phyloP scores from a whole-genome alignment of 78 protist species.

The Trichosphaerium sp. region DNA sequence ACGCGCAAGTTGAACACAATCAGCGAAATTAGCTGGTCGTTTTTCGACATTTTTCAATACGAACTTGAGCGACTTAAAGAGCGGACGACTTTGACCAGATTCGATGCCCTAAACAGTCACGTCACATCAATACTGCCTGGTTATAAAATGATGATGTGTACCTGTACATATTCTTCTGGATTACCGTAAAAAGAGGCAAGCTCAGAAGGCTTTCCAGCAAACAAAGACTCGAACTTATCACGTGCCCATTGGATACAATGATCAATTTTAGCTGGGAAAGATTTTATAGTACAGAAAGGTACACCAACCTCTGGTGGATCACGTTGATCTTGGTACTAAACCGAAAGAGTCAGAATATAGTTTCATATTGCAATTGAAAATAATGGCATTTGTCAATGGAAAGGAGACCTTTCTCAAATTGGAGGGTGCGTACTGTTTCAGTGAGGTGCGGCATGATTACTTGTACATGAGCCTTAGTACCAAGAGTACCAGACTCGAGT shows the following conservation, averaged over 20 bases:
- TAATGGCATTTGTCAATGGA: constrained; percentile 91
- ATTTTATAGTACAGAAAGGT: constrained; percentile 93
- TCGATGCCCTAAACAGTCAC: too few relatives aligned
- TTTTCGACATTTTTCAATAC: too few relatives aligned
- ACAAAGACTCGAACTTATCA: constrained; percentile 75
- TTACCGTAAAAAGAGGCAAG: too few relatives aligned
- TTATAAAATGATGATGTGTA: too few relatives aligned
- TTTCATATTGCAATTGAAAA: constrained; percentile 91
- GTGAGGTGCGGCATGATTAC: constrained; percentile 39
- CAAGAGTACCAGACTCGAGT: constrained; percentile 21
- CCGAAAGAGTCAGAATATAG: too few relatives aligned
- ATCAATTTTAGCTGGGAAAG: constrained; percentile 88
- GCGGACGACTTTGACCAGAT: too few relatives aligned
- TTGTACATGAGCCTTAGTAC: constrained; percentile 90
- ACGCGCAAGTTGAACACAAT: constrained; percentile 24
- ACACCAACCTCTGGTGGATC: too few relatives aligned
- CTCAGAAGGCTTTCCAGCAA: constrained; percentile 53
- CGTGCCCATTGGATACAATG: constrained; percentile 93
- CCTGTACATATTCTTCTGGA: too few relatives aligned
- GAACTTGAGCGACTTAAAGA: too few relatives aligned
- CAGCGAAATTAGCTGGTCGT: constrained; percentile 3
- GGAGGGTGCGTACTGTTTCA: constrained; percentile 75
- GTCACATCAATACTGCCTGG: too few relatives aligned
- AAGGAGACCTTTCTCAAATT: too few relatives aligned
- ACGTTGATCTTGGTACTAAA: too few relatives aligned